Percentiles rank a stretch among this genome's conserved stretches.
phyloP scores from a whole-genome alignment of 768 basidiomycete genomes.

The Leccinum fibrillosum region DNA sequence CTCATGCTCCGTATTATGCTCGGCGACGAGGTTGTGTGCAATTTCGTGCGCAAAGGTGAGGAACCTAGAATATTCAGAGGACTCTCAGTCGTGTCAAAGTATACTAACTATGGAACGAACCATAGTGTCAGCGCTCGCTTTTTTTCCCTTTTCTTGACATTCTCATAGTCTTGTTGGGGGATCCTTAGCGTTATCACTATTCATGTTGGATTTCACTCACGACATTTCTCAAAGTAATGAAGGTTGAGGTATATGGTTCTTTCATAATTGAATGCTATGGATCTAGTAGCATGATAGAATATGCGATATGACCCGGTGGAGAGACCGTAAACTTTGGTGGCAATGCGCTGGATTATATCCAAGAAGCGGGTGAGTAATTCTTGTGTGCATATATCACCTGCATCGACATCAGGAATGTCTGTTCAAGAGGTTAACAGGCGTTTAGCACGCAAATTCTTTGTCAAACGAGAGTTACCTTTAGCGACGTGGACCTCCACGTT shows the following conservation, averaged over 20 bases:
- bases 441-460: neutral
- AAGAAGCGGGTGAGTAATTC: conserved; percentile 58
- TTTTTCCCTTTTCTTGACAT: neutral
- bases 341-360: conserved; percentile 39
- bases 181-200: neutral
- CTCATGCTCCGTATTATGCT: neutral
- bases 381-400: conserved; percentile 46
- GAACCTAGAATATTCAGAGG: neutral
- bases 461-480: conserved; percentile 38
- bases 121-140: neutral
- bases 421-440: neutral
- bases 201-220: conserved; percentile 41
- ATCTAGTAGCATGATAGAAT: conserved; percentile 69
- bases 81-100: neutral
- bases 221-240: conserved; percentile 79
- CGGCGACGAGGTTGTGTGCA: too few species aligned
- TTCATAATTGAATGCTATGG: conserved; percentile 89
- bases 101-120: neutral
- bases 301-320: conserved; percentile 70
- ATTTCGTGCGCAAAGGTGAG: neutral
- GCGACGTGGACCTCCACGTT: conserved; percentile 56
- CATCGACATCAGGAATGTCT: conserved; percentile 53
- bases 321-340: conserved; percentile 62
- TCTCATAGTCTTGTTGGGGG: neutral
- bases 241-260: conserved; percentile 85